Percentiles rank a stretch among this genome's conserved stretches.
These are phyloP conservation scores for Cercospora berteroae DNA, from an alignment of 2,329 filamentous ascomycete species.

Conservation along the genomic window DNA sequence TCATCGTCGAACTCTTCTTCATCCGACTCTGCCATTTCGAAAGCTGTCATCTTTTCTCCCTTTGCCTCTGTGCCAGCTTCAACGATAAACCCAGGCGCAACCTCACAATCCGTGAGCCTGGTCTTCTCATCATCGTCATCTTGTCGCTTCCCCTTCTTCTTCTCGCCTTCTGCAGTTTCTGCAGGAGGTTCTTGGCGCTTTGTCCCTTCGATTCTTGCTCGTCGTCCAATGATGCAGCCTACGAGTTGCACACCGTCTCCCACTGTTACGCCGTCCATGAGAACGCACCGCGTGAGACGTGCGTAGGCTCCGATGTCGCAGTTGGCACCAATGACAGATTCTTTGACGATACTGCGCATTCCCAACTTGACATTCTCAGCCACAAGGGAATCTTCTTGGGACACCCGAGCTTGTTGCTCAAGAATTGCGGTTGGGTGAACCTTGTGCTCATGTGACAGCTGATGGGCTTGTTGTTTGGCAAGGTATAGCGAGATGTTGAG, in stretches of 20 bases:
- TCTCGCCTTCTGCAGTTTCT: slow-evolving; percentile 46
- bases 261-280: slow-evolving; percentile 89
- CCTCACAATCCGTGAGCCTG: slow-evolving; percentile 81
- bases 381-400: slow-evolving; percentile 75
- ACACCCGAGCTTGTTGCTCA: slow-evolving; percentile 76
- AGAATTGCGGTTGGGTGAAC: slow-evolving; percentile 81
- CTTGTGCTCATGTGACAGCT: slow-evolving; percentile 76
- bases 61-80: slow-evolving; percentile 71
- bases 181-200: slow-evolving; percentile 19
- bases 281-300: slow-evolving; percentile 77
- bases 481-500: slow-evolving; percentile 79
- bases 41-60: slow-evolving; percentile 61
- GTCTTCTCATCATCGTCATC: slow-evolving; percentile 51
- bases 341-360: slow-evolving; percentile 88
- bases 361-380: slow-evolving; percentile 87
- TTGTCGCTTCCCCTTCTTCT: slow-evolving; percentile 46
- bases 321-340: slow-evolving; percentile 81
- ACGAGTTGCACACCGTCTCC: slow-evolving; percentile 82
- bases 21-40: slow-evolving; percentile 43
- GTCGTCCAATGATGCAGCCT: slow-evolving; percentile 79
- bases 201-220: slow-evolving; percentile 74
- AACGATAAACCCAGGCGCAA: slow-evolving; percentile 80
- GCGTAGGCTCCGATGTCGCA: slow-evolving; percentile 85
- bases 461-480: slow-evolving; percentile 69
- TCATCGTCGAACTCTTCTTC: slow-evolving; percentile 34